Evolutionary conservation across 2,329 filamentous ascomycete genomes (phyloP).

Genomic region (Sordariomycetes sp.): DNA sequence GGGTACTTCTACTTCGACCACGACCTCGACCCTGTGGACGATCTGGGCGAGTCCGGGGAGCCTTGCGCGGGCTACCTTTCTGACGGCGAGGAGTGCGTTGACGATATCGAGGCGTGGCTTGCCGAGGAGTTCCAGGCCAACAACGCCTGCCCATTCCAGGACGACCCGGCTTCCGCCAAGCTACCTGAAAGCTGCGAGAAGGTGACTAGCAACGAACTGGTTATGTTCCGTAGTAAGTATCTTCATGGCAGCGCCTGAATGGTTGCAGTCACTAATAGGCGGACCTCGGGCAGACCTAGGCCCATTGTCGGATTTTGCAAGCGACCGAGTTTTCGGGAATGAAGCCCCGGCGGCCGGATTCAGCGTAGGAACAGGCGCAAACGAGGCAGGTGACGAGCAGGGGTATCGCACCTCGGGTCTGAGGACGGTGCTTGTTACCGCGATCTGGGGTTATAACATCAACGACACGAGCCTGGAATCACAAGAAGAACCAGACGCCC

Average conservation of each 20-base stretch:
- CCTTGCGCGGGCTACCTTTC: neutral
- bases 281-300: neutral
- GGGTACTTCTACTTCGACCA: neutral
- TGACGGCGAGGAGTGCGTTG: neutral
- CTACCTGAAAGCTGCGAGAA: neutral
- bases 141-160: neutral
- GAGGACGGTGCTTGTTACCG: neutral
- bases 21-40: neutral
- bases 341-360: neutral
- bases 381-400: neutral
- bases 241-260: neutral
- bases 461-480: neutral
- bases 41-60: neutral
- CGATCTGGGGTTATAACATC: neutral
- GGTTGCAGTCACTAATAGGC: neutral
- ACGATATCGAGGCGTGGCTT: neutral
- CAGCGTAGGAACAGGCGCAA: neutral
- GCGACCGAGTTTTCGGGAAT: neutral
- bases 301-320: neutral
- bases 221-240: neutral
- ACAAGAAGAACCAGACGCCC: neutral
- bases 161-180: neutral
- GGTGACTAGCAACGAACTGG: neutral
- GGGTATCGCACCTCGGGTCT: neutral
- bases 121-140: neutral